Base-by-base conservation (phyloP, 2,329 filamentous ascomycete species). In the Aureobasidium sp. region DNA sequence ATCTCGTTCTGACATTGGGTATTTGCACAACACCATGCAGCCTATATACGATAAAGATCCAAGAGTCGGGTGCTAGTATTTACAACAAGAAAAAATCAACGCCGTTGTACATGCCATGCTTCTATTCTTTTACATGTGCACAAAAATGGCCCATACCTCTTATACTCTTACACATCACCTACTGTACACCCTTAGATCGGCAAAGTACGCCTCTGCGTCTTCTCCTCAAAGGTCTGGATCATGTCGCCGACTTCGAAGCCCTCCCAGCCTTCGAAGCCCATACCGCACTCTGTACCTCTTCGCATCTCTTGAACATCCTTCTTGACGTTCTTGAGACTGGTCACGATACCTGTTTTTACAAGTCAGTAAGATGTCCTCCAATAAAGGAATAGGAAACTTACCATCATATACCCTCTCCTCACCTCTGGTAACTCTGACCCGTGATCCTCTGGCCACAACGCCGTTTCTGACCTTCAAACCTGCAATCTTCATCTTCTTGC, bases 281-380 rank as follows among this genome's bases (percentile, higher is more conserved):
- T 87, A 67, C 94, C 94, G 70, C 94, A 99, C 75, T 99, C 94
- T n/a, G 83, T 85, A 63, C 92, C 92, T 76, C 96, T 97, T 69
- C 86, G 86, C 86, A 96, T 94, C 71, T 96, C 90, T 50, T 80
- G 79, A 34, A 94, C 89, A 67, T 97, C 90, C 73, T 95, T 95
- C 81, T 97, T 97, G 73, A 89, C 85, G 70, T 95, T 89, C 78
- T 94, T 97, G 63, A 99, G 84, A 1, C 90, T 90, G 20, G 85
- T 82, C 47, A 97, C 84, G 57, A 82, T 82, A 67, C 92, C 93
- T 96, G 63, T 26, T 24, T 32, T 62, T 10, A 5, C 7, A 43
- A 60, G n/a, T 50, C 44, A 59, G 46, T 34, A 67, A 63, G 39
- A 47, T 9, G 26, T 6, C n/a, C 34, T 2, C 15, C 24, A 57